Base-by-base conservation (phyloP, 2,329 filamentous ascomycete genomes). In the Dothideomycetes sp. region DNA sequence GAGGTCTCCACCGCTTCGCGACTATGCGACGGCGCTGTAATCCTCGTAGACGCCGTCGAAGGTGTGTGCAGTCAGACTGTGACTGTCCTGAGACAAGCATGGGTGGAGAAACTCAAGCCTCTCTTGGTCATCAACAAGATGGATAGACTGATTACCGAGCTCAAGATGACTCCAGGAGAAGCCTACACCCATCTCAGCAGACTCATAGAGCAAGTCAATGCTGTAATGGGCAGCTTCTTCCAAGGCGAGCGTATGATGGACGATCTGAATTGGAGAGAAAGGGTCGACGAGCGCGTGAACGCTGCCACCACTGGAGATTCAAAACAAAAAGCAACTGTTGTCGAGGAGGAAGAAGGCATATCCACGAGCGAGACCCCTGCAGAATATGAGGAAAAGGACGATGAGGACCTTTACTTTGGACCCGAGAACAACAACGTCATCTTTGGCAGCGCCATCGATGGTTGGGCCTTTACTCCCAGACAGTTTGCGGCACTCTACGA, bases 371-470 rank as follows among this genome's bases (percentile, higher is more conserved):
- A 58, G 29, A 68, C 69, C 0, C 63, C 66, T 22, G 67, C 66
- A 8, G 73, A 76, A 34, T 98, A 86, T 51, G 81, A 95, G 58
- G 91, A 96, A 58, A 79, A 79, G 50, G 88, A 95, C 53, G 91
- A 98, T 54, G 88, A 96, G 58, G 88, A 95, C 58, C 79, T 98
- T 18, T 98, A 98, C 60, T 98, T 98, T 62, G 86, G 91, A 1
- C 91, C 91, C 0, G 91, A 98, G 57, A 94, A 89, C 62, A 95
- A 95, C 61, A 98, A 98, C 55, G 91, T 98, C 59, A 96, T 98
- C 47, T 98, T 98, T 60, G 87, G 86, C 66, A 96, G 89, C 58
- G 91, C 91, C 44, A 82, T 94, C 41, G 91, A 98, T 56, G 91
- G 91, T n/a, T 98, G 91, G 91, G 91, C 91, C 3, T 98, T 98